phyloP scores from a whole-genome alignment of 2,329 filamentous ascomycete genomes.

The Talaromyces sp. region DNA sequence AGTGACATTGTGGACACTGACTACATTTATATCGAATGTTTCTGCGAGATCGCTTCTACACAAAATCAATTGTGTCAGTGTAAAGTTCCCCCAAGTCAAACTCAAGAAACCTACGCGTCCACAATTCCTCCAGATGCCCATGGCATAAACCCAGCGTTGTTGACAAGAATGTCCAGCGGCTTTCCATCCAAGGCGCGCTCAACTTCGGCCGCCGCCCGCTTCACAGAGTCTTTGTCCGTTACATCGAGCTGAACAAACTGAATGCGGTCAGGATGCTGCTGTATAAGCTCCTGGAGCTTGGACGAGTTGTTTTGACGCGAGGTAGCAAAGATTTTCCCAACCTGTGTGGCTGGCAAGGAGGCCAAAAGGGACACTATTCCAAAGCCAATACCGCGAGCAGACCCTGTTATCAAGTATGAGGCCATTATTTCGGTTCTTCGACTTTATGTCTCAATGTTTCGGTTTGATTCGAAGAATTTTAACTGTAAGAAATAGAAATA shows the following conservation, averaged over 20 bases:
- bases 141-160: slow-evolving; percentile 4
- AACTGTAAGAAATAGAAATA: neutral
- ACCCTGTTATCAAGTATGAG: slow-evolving; percentile 4
- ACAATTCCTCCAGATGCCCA: neutral
- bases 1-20: slow-evolving; percentile 33
- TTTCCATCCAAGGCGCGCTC: neutral
- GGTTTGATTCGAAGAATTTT: neutral
- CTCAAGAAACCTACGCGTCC: neutral
- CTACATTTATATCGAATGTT: slow-evolving; percentile 38
- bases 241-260: neutral
- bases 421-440: neutral
- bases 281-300: neutral
- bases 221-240: neutral
- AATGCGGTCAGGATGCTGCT: neutral
- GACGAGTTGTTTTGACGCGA: neutral
- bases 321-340: neutral
- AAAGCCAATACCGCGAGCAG: neutral
- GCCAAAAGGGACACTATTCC: neutral
- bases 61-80: slow-evolving; percentile 9
- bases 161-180: slow-evolving; percentile 2
- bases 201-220: neutral
- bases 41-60: slow-evolving; percentile 15
- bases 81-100: no score
- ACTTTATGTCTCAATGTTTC: neutral
- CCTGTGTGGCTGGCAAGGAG: neutral